Evolutionary conservation across 2,329 filamentous ascomycete species (phyloP).

Genomic region (Fusarium pseudonygamai): DNA sequence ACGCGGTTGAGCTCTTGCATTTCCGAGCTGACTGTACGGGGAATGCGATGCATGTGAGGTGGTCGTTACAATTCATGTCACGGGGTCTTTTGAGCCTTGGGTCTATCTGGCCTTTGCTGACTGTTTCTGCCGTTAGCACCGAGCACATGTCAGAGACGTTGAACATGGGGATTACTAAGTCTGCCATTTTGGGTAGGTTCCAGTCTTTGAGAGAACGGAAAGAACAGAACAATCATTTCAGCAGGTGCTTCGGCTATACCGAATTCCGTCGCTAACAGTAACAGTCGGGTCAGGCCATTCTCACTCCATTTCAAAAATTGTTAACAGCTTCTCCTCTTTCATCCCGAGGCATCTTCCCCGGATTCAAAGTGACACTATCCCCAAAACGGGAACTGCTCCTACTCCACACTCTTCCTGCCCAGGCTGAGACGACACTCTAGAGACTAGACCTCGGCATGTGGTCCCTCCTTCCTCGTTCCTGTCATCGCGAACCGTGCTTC

Average conservation of each 20-base stretch:
- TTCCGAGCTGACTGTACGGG: conserved; percentile 1
- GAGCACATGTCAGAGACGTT: conserved; percentile 30
- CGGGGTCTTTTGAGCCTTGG: conserved; percentile 6
- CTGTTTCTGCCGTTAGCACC: conserved; percentile 1
- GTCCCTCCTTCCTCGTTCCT: neutral
- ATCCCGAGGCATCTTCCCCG: conserved; percentile 44
- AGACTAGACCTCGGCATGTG: conserved; percentile 41
- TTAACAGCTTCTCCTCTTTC: conserved; percentile 16
- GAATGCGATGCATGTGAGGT: neutral
- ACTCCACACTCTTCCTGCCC: conserved; percentile 19
- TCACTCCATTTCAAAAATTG: neutral
- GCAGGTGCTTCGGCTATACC: conserved; percentile 1
- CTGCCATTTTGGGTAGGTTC: neutral
- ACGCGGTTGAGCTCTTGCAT: neutral
- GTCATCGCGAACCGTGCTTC: conserved; percentile 10
- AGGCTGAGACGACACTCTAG: conserved; percentile 18
- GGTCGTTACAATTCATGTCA: conserved; percentile 24
- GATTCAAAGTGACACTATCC: conserved; percentile 34
- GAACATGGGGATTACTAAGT: neutral
- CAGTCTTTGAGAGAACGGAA: neutral
- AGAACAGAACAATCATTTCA: neutral
- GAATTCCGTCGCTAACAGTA: neutral
- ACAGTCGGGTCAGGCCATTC: neutral
- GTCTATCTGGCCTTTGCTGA: neutral
- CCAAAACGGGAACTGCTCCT: conserved; percentile 3